Conservation (phyloP, 331 rosid species). For the Malus hybrid region DNA sequence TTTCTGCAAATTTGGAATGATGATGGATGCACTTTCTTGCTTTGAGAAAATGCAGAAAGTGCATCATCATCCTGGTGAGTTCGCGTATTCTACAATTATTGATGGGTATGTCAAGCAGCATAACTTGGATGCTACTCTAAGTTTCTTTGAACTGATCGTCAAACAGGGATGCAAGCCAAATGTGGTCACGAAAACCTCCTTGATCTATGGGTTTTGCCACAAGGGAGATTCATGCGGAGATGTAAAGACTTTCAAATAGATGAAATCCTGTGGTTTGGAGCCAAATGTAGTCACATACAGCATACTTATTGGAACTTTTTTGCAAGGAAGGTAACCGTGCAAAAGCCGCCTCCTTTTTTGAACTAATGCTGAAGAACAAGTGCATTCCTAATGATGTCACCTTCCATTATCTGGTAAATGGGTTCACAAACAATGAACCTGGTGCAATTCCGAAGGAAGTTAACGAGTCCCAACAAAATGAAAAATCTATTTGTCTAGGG, state of each 20-base stretch:
- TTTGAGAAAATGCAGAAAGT: slow-evolving; percentile 38
- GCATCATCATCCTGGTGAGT: slow-evolving; percentile 47
- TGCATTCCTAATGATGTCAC: slow-evolving; percentile 67
- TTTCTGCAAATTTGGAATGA: slow-evolving; percentile 68
- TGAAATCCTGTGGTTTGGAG: slow-evolving; percentile 52
- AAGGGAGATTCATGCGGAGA: slow-evolving; percentile 49
- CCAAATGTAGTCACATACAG: slow-evolving; percentile 82
- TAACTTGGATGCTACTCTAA: slow-evolving; percentile 47
- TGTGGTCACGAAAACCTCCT: slow-evolving; percentile 64
- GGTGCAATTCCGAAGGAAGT: slow-evolving; percentile 8
- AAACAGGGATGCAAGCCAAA: slow-evolving; percentile 60
- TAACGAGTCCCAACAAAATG: slow-evolving; percentile 14
- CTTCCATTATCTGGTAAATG: slow-evolving; percentile 64
- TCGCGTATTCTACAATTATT: slow-evolving; percentile 70
- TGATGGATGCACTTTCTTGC: slow-evolving; percentile 54
- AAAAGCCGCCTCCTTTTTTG: slow-evolving; percentile 64
- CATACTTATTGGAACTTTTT: slow-evolving; percentile 56
- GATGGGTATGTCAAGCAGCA: slow-evolving; percentile 69
- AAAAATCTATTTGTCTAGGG: slow-evolving; percentile 39
- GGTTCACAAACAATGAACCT: slow-evolving; percentile 37
- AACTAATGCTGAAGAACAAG: slow-evolving; percentile 55
- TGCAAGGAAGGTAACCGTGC: slow-evolving; percentile 45
- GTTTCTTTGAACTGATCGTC: slow-evolving; percentile 56
- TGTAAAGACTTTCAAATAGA: slow-evolving; percentile 45
- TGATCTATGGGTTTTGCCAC: slow-evolving; percentile 66